Evolutionary conservation across 2,329 filamentous ascomycete genomes (phyloP), one percentile per base, ranked within the genome.

Genomic region (Westerdykella sp.): DNA sequence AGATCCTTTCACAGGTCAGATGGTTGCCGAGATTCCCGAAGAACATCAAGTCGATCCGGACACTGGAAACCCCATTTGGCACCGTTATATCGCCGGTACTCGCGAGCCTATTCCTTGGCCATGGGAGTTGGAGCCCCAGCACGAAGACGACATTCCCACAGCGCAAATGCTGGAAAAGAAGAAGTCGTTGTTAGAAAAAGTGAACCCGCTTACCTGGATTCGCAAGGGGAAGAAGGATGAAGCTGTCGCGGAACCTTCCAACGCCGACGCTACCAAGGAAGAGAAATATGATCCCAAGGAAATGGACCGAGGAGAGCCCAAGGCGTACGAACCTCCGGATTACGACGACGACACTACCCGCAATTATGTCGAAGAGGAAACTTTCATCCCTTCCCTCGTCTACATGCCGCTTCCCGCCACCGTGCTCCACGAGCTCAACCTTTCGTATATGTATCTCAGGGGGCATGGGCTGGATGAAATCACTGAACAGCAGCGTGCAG

Each of bases 341-440:
- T 66, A 80, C 51, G 66, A 74, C 3, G 67, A 59, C 57, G 91
- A 97, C 68, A 96, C 91, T 2, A 70, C 81, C 37, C 84, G 86
- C 51, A 80, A 84, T 62, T 77, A 83, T 43, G 85, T 88, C 45
- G 87, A 95, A 59, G 76, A 80, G 31, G 43, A 55, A 1, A 51
- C 50, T n/a, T 95, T 86, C 63, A 74, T 83, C 42, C 89, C 90
- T n/a, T 85, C 81, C 30, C 74, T 97, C 18, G 73, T 89, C 22
- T 73, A 77, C 13, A 77, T 85, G 21, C 91, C 91, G 12, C 87
- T 95, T 77, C 89, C 91, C 5, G 69, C 74, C 23, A 71, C 69
- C n/a, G 78, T 96, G 31, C 77, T 95, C 52, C 83, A 95, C 65
- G 91, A 97, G 73, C 74, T 97, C 62, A 78, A 89, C 62, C 84